Conservation (phyloP, 2,329 filamentous ascomycete species). For the Fulvia fulva region DNA sequence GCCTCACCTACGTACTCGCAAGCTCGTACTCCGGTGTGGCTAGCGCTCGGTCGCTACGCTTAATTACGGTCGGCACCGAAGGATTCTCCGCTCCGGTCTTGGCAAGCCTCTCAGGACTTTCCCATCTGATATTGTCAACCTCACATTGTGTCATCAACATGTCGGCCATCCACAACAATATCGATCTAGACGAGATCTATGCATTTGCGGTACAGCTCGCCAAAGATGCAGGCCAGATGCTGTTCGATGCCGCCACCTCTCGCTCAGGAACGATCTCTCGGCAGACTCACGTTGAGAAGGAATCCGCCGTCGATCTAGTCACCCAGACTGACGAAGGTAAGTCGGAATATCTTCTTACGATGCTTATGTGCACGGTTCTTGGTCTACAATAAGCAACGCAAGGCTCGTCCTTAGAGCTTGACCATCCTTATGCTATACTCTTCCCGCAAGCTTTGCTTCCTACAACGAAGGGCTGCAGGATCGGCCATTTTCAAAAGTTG, state of each 20-base stretch:
- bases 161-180: conserved; percentile 1
- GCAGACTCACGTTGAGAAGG: conserved; percentile 59
- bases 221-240: conserved; percentile 64
- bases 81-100: not conserved
- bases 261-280: conserved; percentile 45
- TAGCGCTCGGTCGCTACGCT: no score
- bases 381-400: not conserved
- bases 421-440: not conserved
- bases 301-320: conserved; percentile 72
- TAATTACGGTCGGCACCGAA: no score
- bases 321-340: conserved; percentile 71
- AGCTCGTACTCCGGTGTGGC: no score
- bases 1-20: no score
- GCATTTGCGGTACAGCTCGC: conserved; percentile 66
- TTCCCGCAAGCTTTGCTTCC: not conserved
- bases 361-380: not conserved
- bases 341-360: conserved; percentile 10
- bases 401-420: not conserved
- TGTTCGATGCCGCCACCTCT: conserved; percentile 60
- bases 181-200: conserved; percentile 60
- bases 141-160: not conserved
- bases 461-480: not conserved
- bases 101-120: no score
- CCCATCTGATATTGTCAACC: no score
- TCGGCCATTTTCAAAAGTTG: not conserved